Base-by-base conservation (phyloP, 345 rosid genomes). In the Melastoma malabathricum region DNA sequence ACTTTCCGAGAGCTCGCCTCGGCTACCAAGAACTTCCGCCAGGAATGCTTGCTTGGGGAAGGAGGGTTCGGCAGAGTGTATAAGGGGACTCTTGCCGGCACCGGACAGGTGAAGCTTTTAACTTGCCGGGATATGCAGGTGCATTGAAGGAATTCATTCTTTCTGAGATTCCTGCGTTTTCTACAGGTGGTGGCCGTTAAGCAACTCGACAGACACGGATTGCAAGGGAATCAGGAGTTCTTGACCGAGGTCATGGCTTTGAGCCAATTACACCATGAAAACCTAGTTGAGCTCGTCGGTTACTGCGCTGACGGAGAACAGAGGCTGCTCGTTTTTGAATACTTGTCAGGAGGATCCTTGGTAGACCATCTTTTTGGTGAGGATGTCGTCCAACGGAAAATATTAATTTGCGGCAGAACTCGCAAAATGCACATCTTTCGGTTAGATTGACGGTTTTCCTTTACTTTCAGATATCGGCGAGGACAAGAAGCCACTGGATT, bases 1-100 rank as follows among this genome's bases (percentile, higher is more conserved):
- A 65, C 60, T 13, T 65, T 65, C 64, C 52, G 69, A 0, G 69
- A 65, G 55, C 60, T 65, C n/a, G 64, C 64, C 56, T 52, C 69
- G 8, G 69, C 69, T 10, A 59, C 69, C 8, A 79, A 65, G 63
- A 87, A 84, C 59, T 87, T 87, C 68, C 75, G 80, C 5, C 79
- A 65, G 59, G 64, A 59, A 29, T 60, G 61, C 49, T 46, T 65
- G 23, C 15, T 65, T 13, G 70, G 65, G 6, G 62, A 66, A 48
- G 66, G 65, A 27, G 71, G 71, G 16, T 66, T 61, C 41, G 71
- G 71, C 29, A 43, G 66, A 44, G 71, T 56, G 5, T 61, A 61
- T 18, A 58, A 58, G 15, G 71, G 71, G 23, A 66, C 65, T 5
- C 55, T 61, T 12, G 39, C 43, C 19, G 57, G 47, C 14, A 58